These are phyloP conservation scores for Coemansia sp. DNA, from an alignment of 192 early-diverging fungal species.

Conservation along the genomic window DNA sequence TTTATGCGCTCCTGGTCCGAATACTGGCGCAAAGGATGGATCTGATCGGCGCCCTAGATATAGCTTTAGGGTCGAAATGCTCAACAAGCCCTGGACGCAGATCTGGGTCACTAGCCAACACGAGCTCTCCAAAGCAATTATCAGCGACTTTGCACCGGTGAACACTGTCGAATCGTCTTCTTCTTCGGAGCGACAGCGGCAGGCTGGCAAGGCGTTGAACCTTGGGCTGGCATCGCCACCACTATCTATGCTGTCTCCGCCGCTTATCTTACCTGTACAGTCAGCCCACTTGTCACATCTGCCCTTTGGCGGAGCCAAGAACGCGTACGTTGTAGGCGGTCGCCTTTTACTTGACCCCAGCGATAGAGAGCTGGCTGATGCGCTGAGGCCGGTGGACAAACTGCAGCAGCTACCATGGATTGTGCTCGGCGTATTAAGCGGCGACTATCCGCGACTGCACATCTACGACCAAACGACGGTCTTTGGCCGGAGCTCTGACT, in stretches of 20 bases:
- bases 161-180: background rate
- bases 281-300: constrained; percentile 30
- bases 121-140: background rate
- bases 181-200: background rate
- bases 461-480: constrained; percentile 9
- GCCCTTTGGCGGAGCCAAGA: constrained; percentile 25
- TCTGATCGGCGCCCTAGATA: constrained; percentile 7
- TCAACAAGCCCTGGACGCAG: constrained; percentile 41
- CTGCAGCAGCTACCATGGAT: constrained; percentile 14
- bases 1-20: constrained; percentile 7
- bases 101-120: constrained; percentile 24
- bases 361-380: background rate
- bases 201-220: background rate
- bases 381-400: background rate
- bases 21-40: background rate
- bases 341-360: constrained; percentile 27
- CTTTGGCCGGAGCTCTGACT: constrained; percentile 33
- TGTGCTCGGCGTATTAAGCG: constrained; percentile 24
- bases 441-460: constrained; percentile 22
- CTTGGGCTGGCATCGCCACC: background rate
- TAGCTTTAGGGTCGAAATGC: constrained; percentile 19
- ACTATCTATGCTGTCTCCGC: constrained; percentile 14
- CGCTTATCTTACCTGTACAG: constrained; percentile 38
- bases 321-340: constrained; percentile 23
- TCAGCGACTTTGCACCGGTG: background rate